Evolutionary conservation across 1,139 yeast species (phyloP).

Genomic region (Lodderomyces parapsilosis): DNA sequence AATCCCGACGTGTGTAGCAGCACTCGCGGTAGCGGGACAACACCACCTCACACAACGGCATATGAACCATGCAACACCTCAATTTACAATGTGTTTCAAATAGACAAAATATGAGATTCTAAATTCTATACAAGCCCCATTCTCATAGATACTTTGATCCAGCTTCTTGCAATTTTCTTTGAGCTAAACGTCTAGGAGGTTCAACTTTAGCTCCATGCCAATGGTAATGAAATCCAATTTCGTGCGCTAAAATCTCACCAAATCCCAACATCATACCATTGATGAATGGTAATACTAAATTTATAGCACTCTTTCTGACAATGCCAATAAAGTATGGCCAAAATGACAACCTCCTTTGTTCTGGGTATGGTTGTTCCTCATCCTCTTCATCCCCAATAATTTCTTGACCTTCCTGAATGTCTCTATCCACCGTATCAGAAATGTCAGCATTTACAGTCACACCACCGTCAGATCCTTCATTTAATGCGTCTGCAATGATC

Average conservation of each 20-base stretch:
- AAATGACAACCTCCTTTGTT: slow-evolving; percentile 16
- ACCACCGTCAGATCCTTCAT: slow-evolving; percentile 19
- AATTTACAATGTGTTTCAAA: background rate
- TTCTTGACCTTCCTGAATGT: background rate
- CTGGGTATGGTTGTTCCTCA: background rate
- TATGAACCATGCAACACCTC: background rate
- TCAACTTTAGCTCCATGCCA: slow-evolving; percentile 75
- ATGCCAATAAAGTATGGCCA: slow-evolving; percentile 26
- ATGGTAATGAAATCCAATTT: slow-evolving; percentile 76
- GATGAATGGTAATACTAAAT: slow-evolving; percentile 79
- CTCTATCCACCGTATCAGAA: slow-evolving; percentile 17
- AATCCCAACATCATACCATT: slow-evolving; percentile 96
- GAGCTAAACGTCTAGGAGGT: slow-evolving; percentile 35
- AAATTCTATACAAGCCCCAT: background rate
- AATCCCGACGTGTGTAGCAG: background rate
- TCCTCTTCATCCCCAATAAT: slow-evolving; percentile 1
- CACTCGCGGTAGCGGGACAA: too few relatives aligned
- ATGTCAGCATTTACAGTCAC: slow-evolving; percentile 40
- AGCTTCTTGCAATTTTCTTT: slow-evolving; percentile 13
- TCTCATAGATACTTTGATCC: slow-evolving; percentile 1
- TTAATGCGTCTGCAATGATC: slow-evolving; percentile 11
- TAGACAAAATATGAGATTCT: background rate
- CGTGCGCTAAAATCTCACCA: slow-evolving; percentile 95
- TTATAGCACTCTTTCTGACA: slow-evolving; percentile 59
- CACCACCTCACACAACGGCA: too few relatives aligned